Evolutionary conservation across 192 early-diverging fungal species (phyloP), one percentile per base, ranked within the genome.

Genomic region (Gaertneriomyces semiglobifer): DNA sequence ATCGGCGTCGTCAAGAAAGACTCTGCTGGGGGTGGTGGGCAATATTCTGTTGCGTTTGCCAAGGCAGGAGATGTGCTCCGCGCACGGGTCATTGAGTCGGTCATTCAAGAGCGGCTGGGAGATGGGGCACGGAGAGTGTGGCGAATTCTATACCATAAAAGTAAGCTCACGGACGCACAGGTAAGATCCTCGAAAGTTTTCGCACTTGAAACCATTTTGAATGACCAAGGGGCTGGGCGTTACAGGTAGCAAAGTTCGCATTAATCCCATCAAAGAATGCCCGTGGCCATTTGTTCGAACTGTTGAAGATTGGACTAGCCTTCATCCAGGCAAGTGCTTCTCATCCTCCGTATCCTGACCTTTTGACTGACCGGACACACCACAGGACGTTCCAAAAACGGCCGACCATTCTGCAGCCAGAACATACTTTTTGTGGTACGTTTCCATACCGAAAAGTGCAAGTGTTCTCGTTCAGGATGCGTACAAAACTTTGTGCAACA

Each of bases 381-480:
- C 8, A 60, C 41, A 79, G 74, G 81, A 79, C 60, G 81, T 82
- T 7, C 81, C 81, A 11, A 79, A 77, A 50, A 74, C 74, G 6
- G 6, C 63, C 4, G 77, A 82, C 61, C 75, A 79, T 43, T 69
- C 75, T n/a, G 70, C 81, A 5, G 66, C 72, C 4, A 39, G 75
- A 19, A 82, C 81, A 11, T 60, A 66, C 44, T 79, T 75, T 53
- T 60, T 82, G 7, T 82, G 69, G 69, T 73, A 69, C 53, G 77
- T 78, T 5, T 74, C 73, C 18, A 59, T 77, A 6, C 65, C 69
- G 8, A 60, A 69, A 38, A 73, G 64, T 45, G 62, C 69, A 6
- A 68, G 70, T 14, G 40, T 58, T 12, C 53, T 82, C 18, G 42
- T 73, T 6, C 64, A 74, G 20, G 59, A 73, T 52, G 58, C 65